Conservation (phyloP, 305 asterid genomes). For the Fraxinus latifolia region DNA sequence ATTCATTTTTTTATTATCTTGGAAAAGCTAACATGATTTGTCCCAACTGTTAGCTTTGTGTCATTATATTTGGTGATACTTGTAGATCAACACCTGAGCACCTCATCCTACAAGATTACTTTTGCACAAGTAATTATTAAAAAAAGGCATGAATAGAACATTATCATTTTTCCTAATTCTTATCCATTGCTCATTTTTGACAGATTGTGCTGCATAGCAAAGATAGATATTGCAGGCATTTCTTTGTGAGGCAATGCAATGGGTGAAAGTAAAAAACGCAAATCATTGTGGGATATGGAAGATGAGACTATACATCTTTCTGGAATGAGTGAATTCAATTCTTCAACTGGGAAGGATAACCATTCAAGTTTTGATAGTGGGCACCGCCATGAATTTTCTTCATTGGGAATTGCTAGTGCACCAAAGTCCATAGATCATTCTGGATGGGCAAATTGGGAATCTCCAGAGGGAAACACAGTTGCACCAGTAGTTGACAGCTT, state of each 20-base stretch:
- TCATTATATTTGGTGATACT: background rate
- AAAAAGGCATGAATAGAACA: background rate
- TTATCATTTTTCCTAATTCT: background rate
- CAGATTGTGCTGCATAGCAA: constrained; percentile 44
- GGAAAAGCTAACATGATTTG: background rate
- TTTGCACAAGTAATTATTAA: background rate
- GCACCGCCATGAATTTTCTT: constrained; percentile 24
- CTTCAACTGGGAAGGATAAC: background rate
- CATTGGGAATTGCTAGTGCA: constrained; percentile 41
- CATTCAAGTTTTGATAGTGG: background rate
- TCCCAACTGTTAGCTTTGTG: background rate
- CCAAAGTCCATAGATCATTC: constrained; percentile 46
- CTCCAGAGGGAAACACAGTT: constrained; percentile 29
- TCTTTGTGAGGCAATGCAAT: constrained; percentile 38
- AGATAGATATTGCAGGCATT: constrained; percentile 23
- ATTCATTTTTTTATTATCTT: background rate
- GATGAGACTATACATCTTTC: constrained; percentile 30
- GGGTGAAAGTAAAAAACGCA: constrained; percentile 73
- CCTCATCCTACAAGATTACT: background rate
- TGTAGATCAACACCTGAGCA: background rate
- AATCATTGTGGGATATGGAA: constrained; percentile 64
- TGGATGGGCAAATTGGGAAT: constrained; percentile 44
- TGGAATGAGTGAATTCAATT: background rate
- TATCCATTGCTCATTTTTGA: constrained; percentile 20
- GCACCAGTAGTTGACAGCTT: constrained; percentile 31